Evolutionary conservation across 306 rosid genomes (phyloP), one percentile per base, ranked within the genome.

Genomic region (Trifolium pratense): DNA sequence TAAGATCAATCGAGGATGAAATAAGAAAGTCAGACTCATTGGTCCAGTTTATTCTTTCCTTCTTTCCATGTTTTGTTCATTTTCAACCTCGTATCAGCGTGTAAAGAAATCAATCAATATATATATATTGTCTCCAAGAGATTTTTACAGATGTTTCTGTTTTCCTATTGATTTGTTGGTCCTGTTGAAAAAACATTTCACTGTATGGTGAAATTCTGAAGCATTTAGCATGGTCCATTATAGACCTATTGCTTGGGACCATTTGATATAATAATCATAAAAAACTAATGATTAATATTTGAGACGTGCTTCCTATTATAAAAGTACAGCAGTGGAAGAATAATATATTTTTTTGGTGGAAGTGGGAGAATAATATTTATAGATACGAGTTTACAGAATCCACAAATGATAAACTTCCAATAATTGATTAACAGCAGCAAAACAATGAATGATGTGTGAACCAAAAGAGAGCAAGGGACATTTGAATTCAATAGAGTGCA

Each of bases 1-100:
- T 81, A 84, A 85, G 85, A 77, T 81, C 87, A 85, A 73, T 55
- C 59, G 86, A 73, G 87, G 84, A 68, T 80, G 90, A 80, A 86
- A 73, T 80, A 83, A 77, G 74, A 80, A 87, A 80, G 66, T 63
- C 84, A 74, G 58, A 84, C 87, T 85, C 90, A 46, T 82, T 72
- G 83, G 76, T 70, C 72, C 84, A 75, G 78, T 82, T 77, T 77
- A 89, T 83, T 88, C 87, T 67, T 82, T 80, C 26, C 69, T 83
- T 88, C 87, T 67, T 82, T 80, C 36, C 60, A 61, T 70, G 76
- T 57, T 49, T 74, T 65, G 64, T 69, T 58, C 68, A 66, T 69
- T 65, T 58, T 40, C 75, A 74, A 76, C 83, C 65, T 60, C 45
- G 82, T 64, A 74, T 74, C 87, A 74, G 90, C 79, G 86, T 85